Conservation (phyloP, 805 yeast genomes). For the Candida easanensis region DNA sequence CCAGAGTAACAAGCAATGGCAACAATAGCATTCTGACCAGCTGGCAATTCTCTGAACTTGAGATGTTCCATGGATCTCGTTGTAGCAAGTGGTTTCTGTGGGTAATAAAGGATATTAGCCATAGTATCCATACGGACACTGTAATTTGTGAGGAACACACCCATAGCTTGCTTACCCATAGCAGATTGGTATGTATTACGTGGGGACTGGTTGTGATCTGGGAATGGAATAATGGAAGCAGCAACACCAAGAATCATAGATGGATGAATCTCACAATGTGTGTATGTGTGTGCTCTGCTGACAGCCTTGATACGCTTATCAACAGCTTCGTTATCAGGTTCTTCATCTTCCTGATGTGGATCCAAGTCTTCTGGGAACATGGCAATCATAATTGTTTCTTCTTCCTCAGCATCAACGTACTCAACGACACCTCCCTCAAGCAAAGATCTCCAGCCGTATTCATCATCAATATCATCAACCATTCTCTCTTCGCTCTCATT, state of each 20-base stretch:
- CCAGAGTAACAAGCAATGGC: constrained; percentile 98
- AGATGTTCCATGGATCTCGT: constrained; percentile 97
- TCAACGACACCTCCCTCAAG: constrained; percentile 87
- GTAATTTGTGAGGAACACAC: constrained; percentile 93
- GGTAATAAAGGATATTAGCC: constrained; percentile 97
- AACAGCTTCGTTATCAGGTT: constrained; percentile 28
- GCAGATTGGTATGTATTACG: constrained; percentile 99
- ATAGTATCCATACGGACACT: constrained; percentile 98
- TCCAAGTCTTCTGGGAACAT: constrained; percentile 98
- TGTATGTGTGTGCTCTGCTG: constrained; percentile 76
- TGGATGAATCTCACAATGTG: constrained; percentile 99
- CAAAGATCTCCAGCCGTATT: constrained; percentile 83
- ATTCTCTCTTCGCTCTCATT: constrained; percentile 43
- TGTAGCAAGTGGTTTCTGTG: constrained; percentile 97
- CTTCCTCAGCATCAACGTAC: constrained; percentile 98
- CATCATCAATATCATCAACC: constrained; percentile 22
- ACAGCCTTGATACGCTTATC: constrained; percentile 84
- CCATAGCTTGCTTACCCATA: constrained; percentile 99
- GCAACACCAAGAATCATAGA: constrained; percentile 98
- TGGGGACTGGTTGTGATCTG: constrained; percentile 99
- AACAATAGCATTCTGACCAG: constrained; percentile 98
- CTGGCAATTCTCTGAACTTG: constrained; percentile 96
- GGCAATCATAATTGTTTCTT: constrained; percentile 96
- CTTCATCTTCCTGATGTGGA: constrained; percentile 45
- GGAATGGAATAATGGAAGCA: constrained; percentile 98